phyloP scores from a whole-genome alignment of 768 basidiomycete genomes.

The Tephrocybe sp. region DNA sequence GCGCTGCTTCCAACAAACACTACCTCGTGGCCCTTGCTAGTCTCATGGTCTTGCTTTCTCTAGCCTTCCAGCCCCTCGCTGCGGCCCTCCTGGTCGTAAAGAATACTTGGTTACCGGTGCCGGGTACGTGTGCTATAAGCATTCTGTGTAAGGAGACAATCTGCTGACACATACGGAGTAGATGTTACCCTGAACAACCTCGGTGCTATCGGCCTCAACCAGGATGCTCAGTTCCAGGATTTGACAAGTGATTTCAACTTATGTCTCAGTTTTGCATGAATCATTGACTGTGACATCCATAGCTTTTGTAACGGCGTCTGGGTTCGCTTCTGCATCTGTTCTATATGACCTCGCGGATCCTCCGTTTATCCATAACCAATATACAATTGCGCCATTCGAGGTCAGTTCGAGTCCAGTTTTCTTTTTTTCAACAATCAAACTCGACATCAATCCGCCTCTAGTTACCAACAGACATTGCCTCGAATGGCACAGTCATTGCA shows the following conservation, averaged over 20 bases:
- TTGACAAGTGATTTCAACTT: constrained; percentile 36
- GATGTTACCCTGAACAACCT: constrained; percentile 38
- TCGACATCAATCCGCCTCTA: constrained; percentile 15
- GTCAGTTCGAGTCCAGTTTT: constrained; percentile 25
- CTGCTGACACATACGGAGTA: constrained; percentile 11
- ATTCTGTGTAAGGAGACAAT: background rate
- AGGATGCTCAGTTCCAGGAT: constrained; percentile 44
- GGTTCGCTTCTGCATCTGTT: constrained; percentile 50
- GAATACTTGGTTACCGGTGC: constrained; percentile 41
- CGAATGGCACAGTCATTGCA: constrained; percentile 47
- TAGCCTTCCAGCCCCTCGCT: constrained; percentile 53
- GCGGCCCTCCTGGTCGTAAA: constrained; percentile 49
- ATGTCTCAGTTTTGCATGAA: no score
- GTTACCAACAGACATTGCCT: constrained; percentile 34
- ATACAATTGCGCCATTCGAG: constrained; percentile 47
- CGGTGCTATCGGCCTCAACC: constrained; percentile 43
- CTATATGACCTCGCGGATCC: constrained; percentile 46
- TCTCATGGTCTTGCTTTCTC: constrained; percentile 45
- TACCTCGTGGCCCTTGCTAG: constrained; percentile 51
- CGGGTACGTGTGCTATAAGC: constrained; percentile 33
- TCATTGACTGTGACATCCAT: constrained; percentile 2
- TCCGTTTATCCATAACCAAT: constrained; percentile 44
- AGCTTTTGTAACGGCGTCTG: constrained; percentile 57
- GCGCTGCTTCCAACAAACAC: constrained; percentile 45
- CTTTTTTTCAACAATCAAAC: background rate